phyloP scores from a whole-genome alignment of 2,329 filamentous ascomycete genomes.

The Hymenoscyphus scutula region DNA sequence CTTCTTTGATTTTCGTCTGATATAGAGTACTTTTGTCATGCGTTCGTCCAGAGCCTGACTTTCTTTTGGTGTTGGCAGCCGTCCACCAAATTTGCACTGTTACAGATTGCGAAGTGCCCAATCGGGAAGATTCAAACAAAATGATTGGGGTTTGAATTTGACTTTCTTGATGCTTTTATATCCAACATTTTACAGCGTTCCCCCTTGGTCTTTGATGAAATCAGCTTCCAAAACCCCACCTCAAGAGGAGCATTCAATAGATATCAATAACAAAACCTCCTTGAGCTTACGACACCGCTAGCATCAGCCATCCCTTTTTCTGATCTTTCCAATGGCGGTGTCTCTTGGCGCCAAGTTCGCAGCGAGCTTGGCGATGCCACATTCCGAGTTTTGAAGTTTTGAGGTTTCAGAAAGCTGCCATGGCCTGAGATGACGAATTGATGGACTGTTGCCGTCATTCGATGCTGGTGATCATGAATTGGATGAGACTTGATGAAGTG shows the following conservation, averaged over 20 bases:
- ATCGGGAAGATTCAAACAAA: too few relatives aligned
- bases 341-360: not conserved
- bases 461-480: not conserved
- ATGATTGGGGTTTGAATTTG: not conserved
- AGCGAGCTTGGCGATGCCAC: not conserved
- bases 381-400: not conserved
- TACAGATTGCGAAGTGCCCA: too few relatives aligned
- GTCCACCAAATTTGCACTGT: too few relatives aligned
- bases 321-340: too few relatives aligned
- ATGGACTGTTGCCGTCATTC: not conserved
- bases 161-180: conserved; percentile 4
- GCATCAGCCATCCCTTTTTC: not conserved
- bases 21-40: too few relatives aligned
- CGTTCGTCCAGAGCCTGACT: too few relatives aligned
- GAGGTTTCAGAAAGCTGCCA: not conserved
- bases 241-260: not conserved
- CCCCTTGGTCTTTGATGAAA: not conserved
- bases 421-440: not conserved
- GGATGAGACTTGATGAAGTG: too few relatives aligned
- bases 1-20: too few relatives aligned
- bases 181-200: not conserved
- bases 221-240: not conserved
- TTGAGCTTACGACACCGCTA: not conserved
- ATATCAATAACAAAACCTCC: not conserved
- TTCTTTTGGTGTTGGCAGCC: too few relatives aligned